A percentile compares a stretch with the other conserved stretches of the same genome.
Evolutionary conservation across 495 filamentous ascomycete species (phyloP).

Genomic region (Thermothielavioides terrestris): DNA sequence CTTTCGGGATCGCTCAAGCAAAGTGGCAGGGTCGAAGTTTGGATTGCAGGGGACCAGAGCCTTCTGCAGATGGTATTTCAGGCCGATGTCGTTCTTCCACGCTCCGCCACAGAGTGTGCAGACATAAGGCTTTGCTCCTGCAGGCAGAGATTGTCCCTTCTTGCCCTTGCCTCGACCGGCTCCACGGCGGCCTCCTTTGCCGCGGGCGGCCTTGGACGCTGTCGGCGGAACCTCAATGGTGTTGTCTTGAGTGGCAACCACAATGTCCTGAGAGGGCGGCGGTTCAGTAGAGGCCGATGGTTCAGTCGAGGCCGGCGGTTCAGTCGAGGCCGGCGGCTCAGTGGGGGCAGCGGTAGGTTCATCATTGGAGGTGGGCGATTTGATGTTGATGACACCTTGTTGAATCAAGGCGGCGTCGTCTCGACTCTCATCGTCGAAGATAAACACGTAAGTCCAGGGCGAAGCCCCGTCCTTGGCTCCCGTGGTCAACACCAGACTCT

Average conservation of each 20-base stretch:
- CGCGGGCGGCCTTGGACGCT: slow-evolving; percentile 8
- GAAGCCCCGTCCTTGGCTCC: background rate
- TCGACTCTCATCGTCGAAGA: slow-evolving; percentile 10
- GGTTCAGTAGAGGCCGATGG: too few relatives aligned
- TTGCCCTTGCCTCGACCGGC: slow-evolving; percentile 11
- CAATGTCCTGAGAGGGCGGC: background rate
- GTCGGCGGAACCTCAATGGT: slow-evolving; percentile 4
- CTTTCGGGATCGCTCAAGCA: slow-evolving; percentile 17
- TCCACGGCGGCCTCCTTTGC: slow-evolving; percentile 15
- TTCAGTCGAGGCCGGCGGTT: too few relatives aligned
- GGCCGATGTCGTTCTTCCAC: slow-evolving; percentile 46
- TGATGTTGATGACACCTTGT: slow-evolving; percentile 4
- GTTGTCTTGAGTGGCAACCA: background rate
- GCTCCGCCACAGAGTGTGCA: slow-evolving; percentile 41
- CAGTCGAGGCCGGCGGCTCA: background rate
- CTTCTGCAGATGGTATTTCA: slow-evolving; percentile 45
- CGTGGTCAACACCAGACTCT: slow-evolving; percentile 8
- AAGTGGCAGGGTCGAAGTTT: slow-evolving; percentile 28
- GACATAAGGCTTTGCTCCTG: slow-evolving; percentile 21
- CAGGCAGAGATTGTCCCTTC: slow-evolving; percentile 8
- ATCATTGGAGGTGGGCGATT: background rate
- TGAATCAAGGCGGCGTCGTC: slow-evolving; percentile 9
- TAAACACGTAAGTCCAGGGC: slow-evolving; percentile 11
- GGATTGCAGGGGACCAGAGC: slow-evolving; percentile 44
- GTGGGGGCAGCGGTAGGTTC: background rate